These are phyloP conservation scores for Dalbergia cochinchinensis DNA, from an alignment of 306 rosid species.

Conservation along the genomic window DNA sequence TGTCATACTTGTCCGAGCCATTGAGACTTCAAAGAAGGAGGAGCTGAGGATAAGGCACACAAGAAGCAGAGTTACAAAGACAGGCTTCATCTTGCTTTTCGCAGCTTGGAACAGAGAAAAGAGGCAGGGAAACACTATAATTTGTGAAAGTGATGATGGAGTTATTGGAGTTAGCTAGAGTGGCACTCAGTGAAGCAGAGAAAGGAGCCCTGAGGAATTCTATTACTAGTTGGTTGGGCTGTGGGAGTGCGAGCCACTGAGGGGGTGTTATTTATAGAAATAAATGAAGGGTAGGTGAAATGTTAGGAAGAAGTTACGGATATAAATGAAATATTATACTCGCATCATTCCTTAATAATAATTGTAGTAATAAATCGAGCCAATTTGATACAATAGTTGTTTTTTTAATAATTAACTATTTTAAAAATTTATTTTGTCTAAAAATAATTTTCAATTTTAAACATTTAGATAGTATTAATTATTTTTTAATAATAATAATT, in stretches of 20 bases:
- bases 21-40: slow-evolving; percentile 56
- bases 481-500: too few relatives aligned
- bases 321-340: too few relatives aligned
- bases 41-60: slow-evolving; percentile 67
- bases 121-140: not conserved
- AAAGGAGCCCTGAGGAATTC: not conserved
- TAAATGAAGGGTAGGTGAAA: slow-evolving; percentile 30
- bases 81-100: slow-evolving; percentile 60
- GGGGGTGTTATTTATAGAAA: slow-evolving; percentile 46
- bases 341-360: too few relatives aligned
- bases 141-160: not conserved
- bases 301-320: not conserved
- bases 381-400: too few relatives aligned
- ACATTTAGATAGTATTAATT: too few relatives aligned
- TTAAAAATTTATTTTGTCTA: too few relatives aligned
- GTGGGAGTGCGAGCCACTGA: not conserved
- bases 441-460: too few relatives aligned
- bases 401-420: too few relatives aligned
- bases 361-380: too few relatives aligned
- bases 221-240: not conserved
- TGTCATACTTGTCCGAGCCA: slow-evolving; percentile 59
- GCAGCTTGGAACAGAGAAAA: not conserved
- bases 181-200: slow-evolving; percentile 8
- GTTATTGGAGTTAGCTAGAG: not conserved
- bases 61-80: slow-evolving; percentile 56